Base-by-base conservation (phyloP, 2,329 filamentous ascomycete species). In the Herpotrichia juniperi region DNA sequence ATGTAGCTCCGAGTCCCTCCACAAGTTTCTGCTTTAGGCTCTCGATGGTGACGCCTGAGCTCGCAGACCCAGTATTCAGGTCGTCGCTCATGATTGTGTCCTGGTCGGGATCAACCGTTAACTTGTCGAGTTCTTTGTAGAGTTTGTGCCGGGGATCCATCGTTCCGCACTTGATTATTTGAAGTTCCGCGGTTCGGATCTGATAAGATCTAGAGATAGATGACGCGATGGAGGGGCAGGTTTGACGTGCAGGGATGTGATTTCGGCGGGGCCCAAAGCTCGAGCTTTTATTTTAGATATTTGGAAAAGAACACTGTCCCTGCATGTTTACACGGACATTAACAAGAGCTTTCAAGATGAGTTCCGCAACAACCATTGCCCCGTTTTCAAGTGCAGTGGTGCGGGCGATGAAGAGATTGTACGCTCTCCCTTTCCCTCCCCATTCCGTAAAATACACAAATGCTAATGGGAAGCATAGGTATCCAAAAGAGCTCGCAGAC, bases 401-500 rank as follows among this genome's bases (percentile, higher is more conserved):
- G 51, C 79, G 81, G 63, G 87, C 90, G 9, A 93, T 96, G 89
- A 85, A 83, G 67, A 87, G 84, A 72, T 79, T 96, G 88, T 93
- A 76, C 72, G 87, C 78, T 35, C 28, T 35, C 11, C 39, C 8
- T 8, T 31, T 14, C 9, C 19, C 12, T n/a, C 19, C n/a, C n/a
- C n/a, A n/a, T 17, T 9, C 42, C 5, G 35, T 25, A 43, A 43
- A 12, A 3, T 19, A 19, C 12, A 24, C 19, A 14, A 12, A 43
- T 19, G 30, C 47, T 46, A 32, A 45, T 49, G 32, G 5, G 17
- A 35, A 9, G 48, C 51, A 28, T 37, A 58, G 92, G 53, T 99
- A 96, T 71, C 94, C 94, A 0, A 91, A 96, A 69, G 86, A 86
- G 54, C 81, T 97, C 35, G 94, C 94, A 9, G 94, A 97, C 70